Conservation (phyloP, 176 grass and related monocot species). For the Phyllostachys edulis region DNA sequence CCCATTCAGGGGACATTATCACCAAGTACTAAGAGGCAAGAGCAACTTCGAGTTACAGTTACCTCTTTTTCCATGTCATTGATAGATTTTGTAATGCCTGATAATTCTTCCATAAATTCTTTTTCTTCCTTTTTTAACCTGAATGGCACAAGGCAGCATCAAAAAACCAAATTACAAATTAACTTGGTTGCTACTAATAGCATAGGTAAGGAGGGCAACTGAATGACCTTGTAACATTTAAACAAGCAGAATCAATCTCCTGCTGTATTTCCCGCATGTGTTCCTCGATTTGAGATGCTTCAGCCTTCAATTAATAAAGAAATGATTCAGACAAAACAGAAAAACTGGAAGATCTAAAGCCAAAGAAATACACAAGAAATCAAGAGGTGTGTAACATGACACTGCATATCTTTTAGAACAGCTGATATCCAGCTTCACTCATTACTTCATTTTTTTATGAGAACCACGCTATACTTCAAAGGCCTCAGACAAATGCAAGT, state of each 20-base stretch:
- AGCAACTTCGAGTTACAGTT: not conserved
- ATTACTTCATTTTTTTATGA: not conserved
- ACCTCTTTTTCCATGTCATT: slow-evolving; percentile 64
- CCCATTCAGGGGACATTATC: not conserved
- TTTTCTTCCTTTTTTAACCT: slow-evolving; percentile 74
- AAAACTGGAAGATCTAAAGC: slow-evolving; percentile 7
- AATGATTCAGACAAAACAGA: slow-evolving; percentile 32
- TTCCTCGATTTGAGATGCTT: slow-evolving; percentile 63
- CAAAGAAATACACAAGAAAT: slow-evolving; percentile 18
- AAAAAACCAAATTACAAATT: slow-evolving; percentile 28
- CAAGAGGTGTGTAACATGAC: not conserved
- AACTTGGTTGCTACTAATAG: not conserved
- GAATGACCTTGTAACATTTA: slow-evolving; percentile 61
- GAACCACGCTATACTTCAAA: not conserved
- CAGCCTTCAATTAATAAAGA: slow-evolving; percentile 61
- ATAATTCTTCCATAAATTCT: slow-evolving; percentile 47
- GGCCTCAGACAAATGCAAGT: not conserved
- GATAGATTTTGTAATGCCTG: slow-evolving; percentile 41
- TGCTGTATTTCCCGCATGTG: slow-evolving; percentile 50
- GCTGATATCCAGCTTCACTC: not conserved
- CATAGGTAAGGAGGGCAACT: slow-evolving; percentile 12
- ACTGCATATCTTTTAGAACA: not conserved
- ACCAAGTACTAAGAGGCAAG: not conserved
- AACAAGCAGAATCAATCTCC: slow-evolving; percentile 51
- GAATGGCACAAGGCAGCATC: slow-evolving; percentile 24